Evolutionary conservation across 257 asterid genomes (phyloP), one percentile per base, ranked within the genome.

Genomic region (Plantago major): DNA sequence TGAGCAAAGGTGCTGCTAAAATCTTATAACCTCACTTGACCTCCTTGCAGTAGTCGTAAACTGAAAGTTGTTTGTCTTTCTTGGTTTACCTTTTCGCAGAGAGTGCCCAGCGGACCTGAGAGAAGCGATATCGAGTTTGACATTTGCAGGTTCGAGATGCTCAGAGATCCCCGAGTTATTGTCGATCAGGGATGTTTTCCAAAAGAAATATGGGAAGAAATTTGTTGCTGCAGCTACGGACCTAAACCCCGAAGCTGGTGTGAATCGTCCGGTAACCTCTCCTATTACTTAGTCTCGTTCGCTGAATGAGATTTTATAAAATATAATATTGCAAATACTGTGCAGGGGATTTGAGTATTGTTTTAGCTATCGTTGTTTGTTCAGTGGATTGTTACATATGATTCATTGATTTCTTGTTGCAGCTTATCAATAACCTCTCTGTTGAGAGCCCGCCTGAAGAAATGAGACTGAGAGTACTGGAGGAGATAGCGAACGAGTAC

Each of bases 381-480:
- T 49, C 57, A 9, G n/a, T 53, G 61, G 3, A 26, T 12, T 10
- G 43, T 66, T 70, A 62, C 26, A 50, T 50, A 58, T 64, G 55
- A 17, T 42, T 40, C 47, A 48, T 54, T 38, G 18, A 13, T 30
- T 71, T 55, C 58, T 7, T 59, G 62, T 73, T 58, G 70, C 88
- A 91, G 98, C 95, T 92, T 63, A 92, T 92, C 67, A 96, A 92
- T 56, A 92, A 92, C 85, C 97, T 92, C 58, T 92, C 98, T 63
- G 92, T 86, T 37, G 84, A 79, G 72, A 82, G 95, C 53, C 98
- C 98, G 22, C 42, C 90, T 40, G 96, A 97, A 69, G 96, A 92
- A 79, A 61, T 71, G 37, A 92, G 89, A 76, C 44, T 92, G 77
- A 89, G 86, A 67, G 86, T 89, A 63, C 22, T 92, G 78, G 86